Evolutionary conservation across 345 rosid species (phyloP).

Genomic region (Microcos paniculata): DNA sequence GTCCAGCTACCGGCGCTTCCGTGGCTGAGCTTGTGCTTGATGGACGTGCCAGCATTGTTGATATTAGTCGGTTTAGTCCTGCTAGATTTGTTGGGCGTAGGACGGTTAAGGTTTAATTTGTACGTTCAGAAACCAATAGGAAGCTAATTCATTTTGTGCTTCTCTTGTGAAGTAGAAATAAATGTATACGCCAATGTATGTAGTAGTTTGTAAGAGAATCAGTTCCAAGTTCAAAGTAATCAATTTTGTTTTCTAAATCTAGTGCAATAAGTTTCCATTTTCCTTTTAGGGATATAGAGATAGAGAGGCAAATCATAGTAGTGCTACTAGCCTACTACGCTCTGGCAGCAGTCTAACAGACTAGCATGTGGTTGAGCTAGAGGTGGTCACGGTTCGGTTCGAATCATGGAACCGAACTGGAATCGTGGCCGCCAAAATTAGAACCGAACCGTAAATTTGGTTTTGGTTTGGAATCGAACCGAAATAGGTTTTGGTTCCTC

Average conservation of each 20-base stretch:
- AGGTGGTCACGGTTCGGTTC: too few relatives aligned
- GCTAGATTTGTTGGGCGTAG: constrained; percentile 48
- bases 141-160: background rate
- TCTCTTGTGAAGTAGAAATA: background rate
- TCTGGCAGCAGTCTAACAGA: background rate
- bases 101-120: constrained; percentile 6
- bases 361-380: too few relatives aligned
- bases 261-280: background rate
- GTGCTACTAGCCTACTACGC: too few relatives aligned
- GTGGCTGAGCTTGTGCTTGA: constrained; percentile 78
- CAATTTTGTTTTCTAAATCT: background rate
- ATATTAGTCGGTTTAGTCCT: constrained; percentile 71
- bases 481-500: too few relatives aligned
- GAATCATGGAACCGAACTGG: too few relatives aligned
- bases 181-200: background rate
- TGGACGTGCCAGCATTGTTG: constrained; percentile 57
- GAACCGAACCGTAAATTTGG: too few relatives aligned
- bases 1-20: constrained; percentile 88
- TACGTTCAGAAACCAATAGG: background rate
- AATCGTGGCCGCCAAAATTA: too few relatives aligned
- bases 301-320: too few relatives aligned
- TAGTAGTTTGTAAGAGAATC: background rate
- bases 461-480: too few relatives aligned
- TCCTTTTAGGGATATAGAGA: background rate
- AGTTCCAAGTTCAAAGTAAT: too few relatives aligned